A percentile compares a stretch with the other conserved stretches of the same genome.
phyloP scores from a whole-genome alignment of 305 asterid species.

The Fraxinus paxiana region DNA sequence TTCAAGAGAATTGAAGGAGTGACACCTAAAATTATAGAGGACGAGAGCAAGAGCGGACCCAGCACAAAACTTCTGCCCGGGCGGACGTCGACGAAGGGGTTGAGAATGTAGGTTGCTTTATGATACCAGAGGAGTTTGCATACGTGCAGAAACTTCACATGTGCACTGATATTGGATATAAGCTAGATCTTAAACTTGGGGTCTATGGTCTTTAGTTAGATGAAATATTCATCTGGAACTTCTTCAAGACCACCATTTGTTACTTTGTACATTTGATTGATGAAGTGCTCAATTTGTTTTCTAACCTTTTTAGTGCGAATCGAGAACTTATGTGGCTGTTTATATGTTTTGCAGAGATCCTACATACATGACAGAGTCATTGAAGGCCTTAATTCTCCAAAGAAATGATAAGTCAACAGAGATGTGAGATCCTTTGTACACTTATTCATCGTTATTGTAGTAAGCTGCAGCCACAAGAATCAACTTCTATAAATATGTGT shows the following conservation, averaged over 20 bases:
- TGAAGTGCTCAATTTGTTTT: not conserved
- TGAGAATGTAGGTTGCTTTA: too few species aligned
- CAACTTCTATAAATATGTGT: not conserved
- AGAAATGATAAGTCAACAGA: conserved; percentile 41
- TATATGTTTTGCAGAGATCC: conserved; percentile 45
- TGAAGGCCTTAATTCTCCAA: conserved; percentile 71
- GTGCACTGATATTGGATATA: not conserved
- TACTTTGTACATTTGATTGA: not conserved
- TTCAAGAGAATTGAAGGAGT: too few species aligned
- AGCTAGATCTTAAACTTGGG: not conserved
- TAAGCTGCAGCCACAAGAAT: not conserved
- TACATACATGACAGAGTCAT: conserved; percentile 48
- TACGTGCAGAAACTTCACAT: not conserved
- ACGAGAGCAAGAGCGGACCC: too few species aligned
- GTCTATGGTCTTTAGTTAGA: not conserved
- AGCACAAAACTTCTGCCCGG: too few species aligned
- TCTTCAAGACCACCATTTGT: not conserved
- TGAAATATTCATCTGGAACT: not conserved
- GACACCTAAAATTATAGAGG: too few species aligned
- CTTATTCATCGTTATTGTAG: not conserved
- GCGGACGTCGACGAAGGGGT: too few species aligned
- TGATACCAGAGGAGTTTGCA: too few species aligned
- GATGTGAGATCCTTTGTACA: too few species aligned
- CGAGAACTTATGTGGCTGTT: not conserved
- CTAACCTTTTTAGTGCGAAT: conserved; percentile 14